A percentile compares a stretch with the other conserved stretches of the same genome.
These are phyloP conservation scores for Cenchrus purpureus DNA, from an alignment of 176 grass and related monocot species.

Conservation along the genomic window DNA sequence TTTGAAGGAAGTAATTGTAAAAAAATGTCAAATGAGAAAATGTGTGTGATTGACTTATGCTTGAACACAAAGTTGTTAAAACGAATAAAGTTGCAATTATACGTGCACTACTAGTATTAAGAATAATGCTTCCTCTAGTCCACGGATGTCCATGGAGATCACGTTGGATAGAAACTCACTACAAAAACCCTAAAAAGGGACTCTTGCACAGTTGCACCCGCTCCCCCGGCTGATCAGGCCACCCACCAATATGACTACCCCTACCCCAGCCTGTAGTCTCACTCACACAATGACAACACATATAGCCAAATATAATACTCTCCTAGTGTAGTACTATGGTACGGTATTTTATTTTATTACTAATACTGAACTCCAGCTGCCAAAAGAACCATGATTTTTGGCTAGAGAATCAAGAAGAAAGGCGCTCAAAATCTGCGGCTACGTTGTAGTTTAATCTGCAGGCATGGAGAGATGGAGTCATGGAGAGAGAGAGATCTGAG, in stretches of 20 bases:
- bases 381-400: constrained; percentile 49
- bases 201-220: neutral
- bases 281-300: neutral
- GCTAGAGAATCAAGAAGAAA: constrained; percentile 43
- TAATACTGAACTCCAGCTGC: constrained; percentile 15
- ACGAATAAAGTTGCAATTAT: neutral
- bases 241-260: constrained; percentile 6
- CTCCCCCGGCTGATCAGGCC: neutral
- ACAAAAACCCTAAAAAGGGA: neutral
- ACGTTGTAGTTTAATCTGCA: constrained; percentile 25
- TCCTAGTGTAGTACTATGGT: neutral
- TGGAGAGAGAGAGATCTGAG: constrained; percentile 14
- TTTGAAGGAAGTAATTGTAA: no score
- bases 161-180: constrained; percentile 10
- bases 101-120: neutral
- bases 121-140: neutral
- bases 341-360: neutral
- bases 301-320: neutral
- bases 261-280: neutral
- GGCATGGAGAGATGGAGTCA: no score
- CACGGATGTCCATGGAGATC: neutral
- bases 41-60: neutral
- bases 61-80: neutral
- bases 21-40: no score
- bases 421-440: constrained; percentile 29